Conservation (phyloP, 805 yeast species). For the Saccharomycopsis schoenii region DNA sequence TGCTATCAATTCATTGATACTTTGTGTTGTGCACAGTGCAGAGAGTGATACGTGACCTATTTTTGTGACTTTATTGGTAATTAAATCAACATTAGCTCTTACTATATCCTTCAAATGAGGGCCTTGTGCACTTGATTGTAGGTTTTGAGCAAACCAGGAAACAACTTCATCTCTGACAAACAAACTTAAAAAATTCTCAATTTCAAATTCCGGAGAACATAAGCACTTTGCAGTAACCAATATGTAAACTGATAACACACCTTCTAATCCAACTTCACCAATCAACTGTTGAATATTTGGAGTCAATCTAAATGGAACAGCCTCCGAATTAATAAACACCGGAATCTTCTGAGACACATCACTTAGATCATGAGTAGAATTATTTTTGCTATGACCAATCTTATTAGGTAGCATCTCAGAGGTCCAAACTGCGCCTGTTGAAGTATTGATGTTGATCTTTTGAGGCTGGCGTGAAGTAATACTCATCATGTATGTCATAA, state of each 20-base stretch:
- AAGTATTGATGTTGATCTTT: conserved; percentile 73
- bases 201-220: conserved; percentile 83
- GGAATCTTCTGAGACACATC: conserved; percentile 33
- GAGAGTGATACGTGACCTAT: conserved; percentile 53
- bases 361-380: conserved; percentile 44
- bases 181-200: conserved; percentile 84
- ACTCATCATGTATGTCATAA: conserved; percentile 90
- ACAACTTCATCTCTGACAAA: conserved; percentile 94
- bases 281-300: conserved; percentile 91
- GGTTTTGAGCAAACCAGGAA: conserved; percentile 81
- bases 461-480: conserved; percentile 89
- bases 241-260: conserved; percentile 75
- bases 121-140: conserved; percentile 66
- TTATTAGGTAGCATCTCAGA: conserved; percentile 92
- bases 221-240: conserved; percentile 81
- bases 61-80: conserved; percentile 69
- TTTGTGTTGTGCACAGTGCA: conserved; percentile 70
- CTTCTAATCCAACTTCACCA: conserved; percentile 92
- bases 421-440: conserved; percentile 85
- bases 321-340: conserved; percentile 79
- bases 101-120: conserved; percentile 82
- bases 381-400: conserved; percentile 38
- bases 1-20: conserved; percentile 80
- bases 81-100: conserved; percentile 75
- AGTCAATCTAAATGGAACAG: conserved; percentile 92